Evolutionary conservation across 345 rosid genomes (phyloP).

Genomic region (Nephelium lappaceum): DNA sequence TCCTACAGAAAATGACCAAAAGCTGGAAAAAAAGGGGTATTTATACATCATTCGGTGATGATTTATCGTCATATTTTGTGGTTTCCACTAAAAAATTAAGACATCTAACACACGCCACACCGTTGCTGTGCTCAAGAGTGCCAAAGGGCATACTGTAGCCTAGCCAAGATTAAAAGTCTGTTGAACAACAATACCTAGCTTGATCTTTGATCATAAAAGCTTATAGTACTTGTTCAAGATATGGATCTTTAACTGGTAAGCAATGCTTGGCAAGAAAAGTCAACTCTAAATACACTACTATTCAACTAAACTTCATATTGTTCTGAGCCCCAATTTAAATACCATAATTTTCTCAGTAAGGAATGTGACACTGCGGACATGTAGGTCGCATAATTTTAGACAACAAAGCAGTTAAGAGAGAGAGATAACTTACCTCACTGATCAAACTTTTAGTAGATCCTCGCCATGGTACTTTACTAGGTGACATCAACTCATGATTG

Average conservation of each 20-base stretch:
- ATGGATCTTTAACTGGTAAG: neutral
- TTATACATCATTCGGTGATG: neutral
- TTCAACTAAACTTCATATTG: neutral
- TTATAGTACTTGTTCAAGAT: neutral
- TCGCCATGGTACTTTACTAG: conserved; percentile 52
- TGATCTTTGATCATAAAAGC: neutral
- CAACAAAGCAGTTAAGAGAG: neutral
- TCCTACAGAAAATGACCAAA: neutral
- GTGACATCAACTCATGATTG: conserved; percentile 44
- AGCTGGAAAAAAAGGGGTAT: neutral
- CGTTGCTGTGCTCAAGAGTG: neutral
- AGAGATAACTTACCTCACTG: conserved; percentile 37
- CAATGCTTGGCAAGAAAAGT: conserved; percentile 4
- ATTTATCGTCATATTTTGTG: neutral
- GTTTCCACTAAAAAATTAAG: neutral
- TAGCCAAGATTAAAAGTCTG: neutral
- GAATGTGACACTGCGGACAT: conserved; percentile 1
- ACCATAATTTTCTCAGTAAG: neutral
- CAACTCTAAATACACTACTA: neutral
- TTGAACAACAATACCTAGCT: neutral
- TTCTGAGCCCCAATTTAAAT: too few species aligned
- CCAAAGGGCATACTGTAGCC: neutral
- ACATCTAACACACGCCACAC: neutral
- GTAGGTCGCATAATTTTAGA: neutral
- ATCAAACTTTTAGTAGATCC: conserved; percentile 39